Evolutionary conservation across 495 filamentous ascomycete species (phyloP).

Genomic region (Apodospora peruviana): DNA sequence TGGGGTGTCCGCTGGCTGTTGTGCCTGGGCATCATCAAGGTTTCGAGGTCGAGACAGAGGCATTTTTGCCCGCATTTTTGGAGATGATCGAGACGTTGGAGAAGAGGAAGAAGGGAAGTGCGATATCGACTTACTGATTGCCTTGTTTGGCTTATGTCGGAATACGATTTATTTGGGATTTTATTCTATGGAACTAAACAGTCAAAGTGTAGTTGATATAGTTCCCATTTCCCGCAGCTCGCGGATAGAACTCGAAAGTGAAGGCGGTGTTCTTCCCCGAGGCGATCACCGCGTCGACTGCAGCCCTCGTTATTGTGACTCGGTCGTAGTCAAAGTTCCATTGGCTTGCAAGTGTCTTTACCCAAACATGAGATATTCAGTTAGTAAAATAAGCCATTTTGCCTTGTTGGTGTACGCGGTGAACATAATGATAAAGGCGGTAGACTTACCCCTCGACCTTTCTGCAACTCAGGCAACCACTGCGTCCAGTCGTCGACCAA

Average conservation of each 20-base stretch:
- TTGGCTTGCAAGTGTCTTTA: slow-evolving; percentile 42
- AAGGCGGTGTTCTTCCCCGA: slow-evolving; percentile 41
- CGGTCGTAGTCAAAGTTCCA: slow-evolving; percentile 44
- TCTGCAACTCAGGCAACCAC: slow-evolving; percentile 50
- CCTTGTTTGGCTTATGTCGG: too few relatives aligned
- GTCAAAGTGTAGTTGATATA: slow-evolving; percentile 42
- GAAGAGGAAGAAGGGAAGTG: neutral
- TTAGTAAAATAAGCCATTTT: neutral
- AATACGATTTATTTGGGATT: too few relatives aligned
- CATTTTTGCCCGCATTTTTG: slow-evolving; percentile 15
- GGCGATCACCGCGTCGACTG: slow-evolving; percentile 41
- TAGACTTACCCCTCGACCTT: slow-evolving; percentile 26
- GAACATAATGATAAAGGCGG: neutral
- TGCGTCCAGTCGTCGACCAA: slow-evolving; percentile 55
- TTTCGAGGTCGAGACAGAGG: slow-evolving; percentile 20
- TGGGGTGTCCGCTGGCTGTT: slow-evolving; percentile 11
- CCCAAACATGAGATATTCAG: neutral
- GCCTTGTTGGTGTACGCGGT: neutral
- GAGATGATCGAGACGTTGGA: slow-evolving; percentile 9
- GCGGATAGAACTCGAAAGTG: slow-evolving; percentile 49
- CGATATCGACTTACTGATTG: too few relatives aligned
- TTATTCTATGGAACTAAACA: too few relatives aligned
- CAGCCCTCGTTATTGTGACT: slow-evolving; percentile 38
- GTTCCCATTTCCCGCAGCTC: slow-evolving; percentile 32
- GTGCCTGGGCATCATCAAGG: slow-evolving; percentile 25